Evolutionary conservation across 495 filamentous ascomycete genomes (phyloP), one percentile per base, ranked within the genome.

Genomic region (Penicillium robsamsonii): DNA sequence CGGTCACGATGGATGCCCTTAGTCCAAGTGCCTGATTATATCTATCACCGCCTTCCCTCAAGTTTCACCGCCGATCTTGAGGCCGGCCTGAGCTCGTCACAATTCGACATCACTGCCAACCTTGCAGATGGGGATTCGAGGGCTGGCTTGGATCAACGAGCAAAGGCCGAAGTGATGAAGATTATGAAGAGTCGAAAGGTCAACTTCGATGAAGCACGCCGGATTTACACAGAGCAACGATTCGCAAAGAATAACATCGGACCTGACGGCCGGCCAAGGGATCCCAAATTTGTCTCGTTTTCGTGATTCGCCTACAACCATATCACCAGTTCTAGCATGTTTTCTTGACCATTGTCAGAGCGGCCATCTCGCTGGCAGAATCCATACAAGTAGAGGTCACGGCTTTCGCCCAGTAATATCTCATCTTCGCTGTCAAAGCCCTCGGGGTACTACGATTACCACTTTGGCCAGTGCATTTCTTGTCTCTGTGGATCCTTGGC

Each of bases 211-310:
- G 92, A 98, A 76, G 94, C 94, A 25, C 80, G 94, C 56, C 76
- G 88, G 47, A 80, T 92, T 20, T 93, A 87, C 64, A 92, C 88
- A 64, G 86, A 96, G 77, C 83, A 90, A 57, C 78, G 87, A 58
- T 94, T 98, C 65, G 81, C 81, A 61, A 90, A 85, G 67, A 90
- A 96, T 64, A 87, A 88, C 52, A 97, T 98, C 65, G 92, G 85
- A 11, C 77, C 86, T 15, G 95, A 97, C 71, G 94, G 95, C 33
- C 74, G 84, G 64, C 94, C 94, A 48, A 84, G 85, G 69, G 94
- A 97, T 80, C 91, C 91, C 54, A 96, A 96, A 77, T 95, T 96
- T 67, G 90, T 96, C 11, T 92, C 88, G 53, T 96, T 96, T 72
- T 94, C 90, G 25, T 95, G 63, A 79, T 46, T 30, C 27, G 15